Evolutionary conservation across 805 yeast species (phyloP).

Genomic region (Pichia cephalocereana): DNA sequence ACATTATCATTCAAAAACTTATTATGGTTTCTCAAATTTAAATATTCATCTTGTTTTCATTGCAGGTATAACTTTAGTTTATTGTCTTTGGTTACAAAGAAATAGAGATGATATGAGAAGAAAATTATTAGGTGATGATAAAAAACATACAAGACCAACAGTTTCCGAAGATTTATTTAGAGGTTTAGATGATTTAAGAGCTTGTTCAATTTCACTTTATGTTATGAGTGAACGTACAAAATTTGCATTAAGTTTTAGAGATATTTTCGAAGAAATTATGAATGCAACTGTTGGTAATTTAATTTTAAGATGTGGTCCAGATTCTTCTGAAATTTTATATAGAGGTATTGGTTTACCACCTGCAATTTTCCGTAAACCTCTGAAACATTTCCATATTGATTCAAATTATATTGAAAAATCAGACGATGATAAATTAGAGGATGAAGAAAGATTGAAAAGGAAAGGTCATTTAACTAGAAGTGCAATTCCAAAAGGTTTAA

Average conservation of each 20-base stretch:
- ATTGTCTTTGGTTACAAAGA: conserved; percentile 59
- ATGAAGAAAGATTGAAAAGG: conserved; percentile 37
- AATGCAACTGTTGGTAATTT: conserved; percentile 55
- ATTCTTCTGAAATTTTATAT: conserved; percentile 47
- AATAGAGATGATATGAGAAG: conserved; percentile 51
- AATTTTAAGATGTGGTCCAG: conserved; percentile 55
- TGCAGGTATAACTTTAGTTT: conserved; percentile 59
- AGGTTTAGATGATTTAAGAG: conserved; percentile 54
- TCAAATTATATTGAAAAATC: conserved; percentile 25
- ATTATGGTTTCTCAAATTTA: conserved; percentile 54
- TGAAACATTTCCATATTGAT: conserved; percentile 28
- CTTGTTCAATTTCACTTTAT: conserved; percentile 54
- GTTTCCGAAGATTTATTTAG: conserved; percentile 44
- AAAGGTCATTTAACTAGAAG: conserved; percentile 43
- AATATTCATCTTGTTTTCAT: conserved; percentile 60
- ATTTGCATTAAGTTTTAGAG: conserved; percentile 53
- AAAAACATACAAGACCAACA: conserved; percentile 52
- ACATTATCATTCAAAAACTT: conserved; percentile 53
- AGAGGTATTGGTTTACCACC: conserved; percentile 45
- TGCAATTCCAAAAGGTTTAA: conserved; percentile 45
- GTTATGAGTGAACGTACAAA: conserved; percentile 60
- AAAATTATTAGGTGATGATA: conserved; percentile 43
- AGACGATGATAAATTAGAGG: conserved; percentile 33
- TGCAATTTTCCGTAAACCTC: conserved; percentile 41
- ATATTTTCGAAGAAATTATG: conserved; percentile 60